Conservation (phyloP, 2,329 filamentous ascomycete genomes). For the Elsinoe ampelina region DNA sequence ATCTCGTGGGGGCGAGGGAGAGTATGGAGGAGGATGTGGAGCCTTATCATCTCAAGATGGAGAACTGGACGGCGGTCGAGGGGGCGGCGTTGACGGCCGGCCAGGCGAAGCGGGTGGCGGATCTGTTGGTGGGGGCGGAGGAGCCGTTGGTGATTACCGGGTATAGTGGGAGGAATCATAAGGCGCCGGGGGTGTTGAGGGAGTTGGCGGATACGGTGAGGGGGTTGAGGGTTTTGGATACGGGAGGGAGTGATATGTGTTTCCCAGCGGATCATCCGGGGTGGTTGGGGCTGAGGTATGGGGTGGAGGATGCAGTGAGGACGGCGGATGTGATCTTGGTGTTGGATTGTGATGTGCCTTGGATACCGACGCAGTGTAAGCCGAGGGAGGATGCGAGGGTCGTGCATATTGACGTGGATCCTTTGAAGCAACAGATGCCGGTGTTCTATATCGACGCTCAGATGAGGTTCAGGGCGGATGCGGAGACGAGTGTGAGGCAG, state of each 20-base stretch:
- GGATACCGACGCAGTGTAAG: slow-evolving; percentile 70
- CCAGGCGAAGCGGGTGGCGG: slow-evolving; percentile 51
- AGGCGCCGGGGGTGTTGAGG: slow-evolving; percentile 52
- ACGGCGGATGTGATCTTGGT: slow-evolving; percentile 78
- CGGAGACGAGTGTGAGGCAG: slow-evolving; percentile 54
- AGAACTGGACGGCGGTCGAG: slow-evolving; percentile 61
- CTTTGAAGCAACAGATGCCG: slow-evolving; percentile 54
- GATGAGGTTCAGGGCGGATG: slow-evolving; percentile 43
- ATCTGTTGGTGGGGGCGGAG: slow-evolving; percentile 53
- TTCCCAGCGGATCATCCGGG: slow-evolving; percentile 61
- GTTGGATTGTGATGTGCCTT: slow-evolving; percentile 83
- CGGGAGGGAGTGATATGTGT: slow-evolving; percentile 71
- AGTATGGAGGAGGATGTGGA: slow-evolving; percentile 78
- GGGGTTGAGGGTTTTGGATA: slow-evolving; percentile 63
- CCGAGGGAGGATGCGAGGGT: slow-evolving; percentile 49
- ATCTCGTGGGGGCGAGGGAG: slow-evolving; percentile 68
- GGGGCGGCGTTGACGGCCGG: slow-evolving; percentile 51
- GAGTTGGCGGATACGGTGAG: slow-evolving; percentile 58
- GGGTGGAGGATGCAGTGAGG: slow-evolving; percentile 61
- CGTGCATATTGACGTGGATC: slow-evolving; percentile 57
- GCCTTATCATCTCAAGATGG: slow-evolving; percentile 59
- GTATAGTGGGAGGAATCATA: slow-evolving; percentile 61
- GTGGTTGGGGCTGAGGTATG: slow-evolving; percentile 58
- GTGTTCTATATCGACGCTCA: slow-evolving; percentile 49
- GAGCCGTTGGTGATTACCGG: slow-evolving; percentile 62